Evolutionary conservation across 208 protist species (phyloP).

Genomic region (Naegleria lovaniensis): DNA sequence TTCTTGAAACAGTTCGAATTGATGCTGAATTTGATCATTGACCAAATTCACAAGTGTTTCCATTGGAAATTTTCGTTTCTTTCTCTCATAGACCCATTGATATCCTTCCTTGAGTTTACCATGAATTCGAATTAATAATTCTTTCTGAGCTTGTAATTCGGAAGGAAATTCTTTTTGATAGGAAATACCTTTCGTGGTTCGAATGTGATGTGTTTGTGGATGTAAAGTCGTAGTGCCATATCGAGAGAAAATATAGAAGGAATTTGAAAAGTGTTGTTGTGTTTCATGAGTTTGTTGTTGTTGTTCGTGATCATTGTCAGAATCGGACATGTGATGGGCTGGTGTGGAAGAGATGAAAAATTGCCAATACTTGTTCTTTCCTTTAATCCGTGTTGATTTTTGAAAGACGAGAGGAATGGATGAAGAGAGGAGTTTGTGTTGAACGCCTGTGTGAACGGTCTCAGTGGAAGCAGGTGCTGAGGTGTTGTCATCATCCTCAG

Average conservation of each 20-base stretch:
- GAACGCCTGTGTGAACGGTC: no score
- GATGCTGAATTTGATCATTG: neutral
- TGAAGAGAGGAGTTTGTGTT: no score
- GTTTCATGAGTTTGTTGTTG: neutral
- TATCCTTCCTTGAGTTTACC: neutral
- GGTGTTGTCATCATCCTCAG: no score
- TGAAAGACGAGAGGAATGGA: neutral
- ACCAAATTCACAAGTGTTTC: neutral
- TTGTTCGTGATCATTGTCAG: neutral
- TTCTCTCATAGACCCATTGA: neutral
- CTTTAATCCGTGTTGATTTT: neutral
- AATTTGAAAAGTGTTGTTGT: neutral
- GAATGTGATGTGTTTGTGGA: neutral
- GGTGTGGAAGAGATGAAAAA: neutral
- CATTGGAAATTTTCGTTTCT: neutral
- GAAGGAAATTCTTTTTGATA: neutral
- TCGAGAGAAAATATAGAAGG: neutral
- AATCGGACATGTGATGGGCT: neutral
- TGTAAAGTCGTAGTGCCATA: neutral
- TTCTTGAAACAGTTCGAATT: neutral
- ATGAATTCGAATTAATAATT: neutral
- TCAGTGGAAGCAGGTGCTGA: no score
- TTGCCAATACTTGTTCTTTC: neutral
- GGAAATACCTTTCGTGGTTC: neutral
- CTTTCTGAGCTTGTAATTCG: neutral